Percentiles rank a stretch among this genome's conserved stretches.
phyloP scores from a whole-genome alignment of 495 filamentous ascomycete genomes.

The Xylaria nigripes region DNA sequence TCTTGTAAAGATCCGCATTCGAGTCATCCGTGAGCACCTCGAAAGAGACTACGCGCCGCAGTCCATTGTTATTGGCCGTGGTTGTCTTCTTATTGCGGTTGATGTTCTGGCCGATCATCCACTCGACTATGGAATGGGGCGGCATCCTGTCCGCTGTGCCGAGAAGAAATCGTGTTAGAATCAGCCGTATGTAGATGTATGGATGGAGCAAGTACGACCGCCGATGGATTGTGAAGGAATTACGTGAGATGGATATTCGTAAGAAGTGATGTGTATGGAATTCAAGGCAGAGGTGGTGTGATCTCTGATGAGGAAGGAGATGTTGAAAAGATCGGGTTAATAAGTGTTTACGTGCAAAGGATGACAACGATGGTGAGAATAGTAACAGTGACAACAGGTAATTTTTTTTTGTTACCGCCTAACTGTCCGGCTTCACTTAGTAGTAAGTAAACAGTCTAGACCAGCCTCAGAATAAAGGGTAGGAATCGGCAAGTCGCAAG shows the following conservation, averaged over 20 bases:
- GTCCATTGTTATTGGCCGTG: neutral
- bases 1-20: slow-evolving; percentile 25
- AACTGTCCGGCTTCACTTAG: too few relatives aligned
- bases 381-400: neutral
- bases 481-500: neutral
- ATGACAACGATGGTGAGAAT: neutral
- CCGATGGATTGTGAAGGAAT: neutral
- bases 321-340: too few relatives aligned
- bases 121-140: slow-evolving; percentile 29
- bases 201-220: too few relatives aligned
- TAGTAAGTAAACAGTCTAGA: too few relatives aligned
- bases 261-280: neutral
- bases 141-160: slow-evolving; percentile 14
- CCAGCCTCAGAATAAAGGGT: too few relatives aligned
- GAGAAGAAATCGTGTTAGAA: neutral
- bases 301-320: neutral
- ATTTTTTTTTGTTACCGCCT: neutral
- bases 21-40: slow-evolving; percentile 33
- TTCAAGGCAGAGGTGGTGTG: neutral
- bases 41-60: slow-evolving; percentile 19
- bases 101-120: slow-evolving; percentile 35
- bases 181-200: neutral
- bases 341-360: neutral
- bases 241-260: neutral
- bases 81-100: slow-evolving; percentile 2